Evolutionary conservation across 1,284 basidiomycete species (phyloP), one percentile per base, ranked within the genome.

Genomic region (Ceraceosorus guamensis): DNA sequence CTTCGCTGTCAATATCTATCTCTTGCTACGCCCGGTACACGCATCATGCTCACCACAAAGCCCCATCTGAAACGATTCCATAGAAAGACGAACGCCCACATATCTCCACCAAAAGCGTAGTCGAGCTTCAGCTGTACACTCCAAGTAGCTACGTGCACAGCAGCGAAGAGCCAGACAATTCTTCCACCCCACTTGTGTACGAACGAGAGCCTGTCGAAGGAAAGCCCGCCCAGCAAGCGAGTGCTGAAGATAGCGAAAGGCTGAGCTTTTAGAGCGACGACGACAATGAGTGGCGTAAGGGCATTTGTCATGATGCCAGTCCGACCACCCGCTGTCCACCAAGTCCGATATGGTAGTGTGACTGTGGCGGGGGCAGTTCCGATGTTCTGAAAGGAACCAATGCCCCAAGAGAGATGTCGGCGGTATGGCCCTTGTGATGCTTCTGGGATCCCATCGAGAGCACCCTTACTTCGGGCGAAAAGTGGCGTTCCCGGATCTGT

Each of bases 161-260:
- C 79, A 8, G 83, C 83, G 56, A 89, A 78, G 50, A 84, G 75
- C 83, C 85, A 91, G 37, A 90, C 81, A 43, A 91, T 77, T 54
- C 87, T 80, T 3, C 86, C 89, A 4, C 82, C 79, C 82, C 84
- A 87, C 45, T 83, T 82, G 77, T 89, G 88, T 10, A 88, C 78
- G 73, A 83, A 81, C 4, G 82, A 79, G 24, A 89, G 82, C 67
- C 88, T 87, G 79, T 91, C 89, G 65, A 87, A 86, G 65, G 85
- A 83, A 35, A 88, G 76, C 52, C 87, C 83, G 30, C 84, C 82
- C 58, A 86, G 80, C 60, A 83, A 82, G 0, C 84, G 82, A 30
- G 86, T 79, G n/a, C 88, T 83, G 66, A 90, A 83, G 46, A 90
- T 69, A 50, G 88, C 88, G 67, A 89, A 86, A 0, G 89, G 89